These are phyloP conservation scores for Trametes cinnabarina DNA, from an alignment of 768 basidiomycete species.

Conservation along the genomic window DNA sequence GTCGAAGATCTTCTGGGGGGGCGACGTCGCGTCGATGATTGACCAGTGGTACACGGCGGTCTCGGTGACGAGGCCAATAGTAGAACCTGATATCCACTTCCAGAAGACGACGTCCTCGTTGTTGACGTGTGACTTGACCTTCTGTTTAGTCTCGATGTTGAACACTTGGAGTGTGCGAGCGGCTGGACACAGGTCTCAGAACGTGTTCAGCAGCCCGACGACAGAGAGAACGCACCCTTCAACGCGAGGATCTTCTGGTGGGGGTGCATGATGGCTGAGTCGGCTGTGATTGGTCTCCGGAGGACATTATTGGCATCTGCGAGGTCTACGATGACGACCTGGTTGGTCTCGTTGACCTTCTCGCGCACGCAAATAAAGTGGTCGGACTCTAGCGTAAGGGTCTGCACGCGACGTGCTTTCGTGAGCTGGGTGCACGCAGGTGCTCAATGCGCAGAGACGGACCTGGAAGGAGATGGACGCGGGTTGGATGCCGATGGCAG, in stretches of 20 bases:
- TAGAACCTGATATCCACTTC: constrained; percentile 95
- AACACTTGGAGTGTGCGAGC: constrained; percentile 94
- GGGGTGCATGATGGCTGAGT: constrained; percentile 98
- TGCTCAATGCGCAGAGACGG: constrained; percentile 34
- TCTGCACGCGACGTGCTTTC: constrained; percentile 41
- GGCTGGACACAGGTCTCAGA: constrained; percentile 47
- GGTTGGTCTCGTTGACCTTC: constrained; percentile 91
- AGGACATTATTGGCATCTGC: constrained; percentile 96
- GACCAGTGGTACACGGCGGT: constrained; percentile 92
- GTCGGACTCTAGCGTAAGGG: constrained; percentile 94
- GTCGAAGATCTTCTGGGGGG: constrained; percentile 93
- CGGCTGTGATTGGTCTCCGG: constrained; percentile 94
- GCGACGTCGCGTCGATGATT: constrained; percentile 66
- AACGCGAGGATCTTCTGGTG: constrained; percentile 94
- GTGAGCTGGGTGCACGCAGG: neutral
- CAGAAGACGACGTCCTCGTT: constrained; percentile 96
- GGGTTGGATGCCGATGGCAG: constrained; percentile 93
- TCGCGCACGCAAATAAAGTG: constrained; percentile 98
- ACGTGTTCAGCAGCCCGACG: neutral
- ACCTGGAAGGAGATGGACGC: constrained; percentile 97
- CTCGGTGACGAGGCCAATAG: constrained; percentile 95
- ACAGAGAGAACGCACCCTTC: constrained; percentile 56
- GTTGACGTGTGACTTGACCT: constrained; percentile 93
- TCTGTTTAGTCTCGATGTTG: constrained; percentile 96
- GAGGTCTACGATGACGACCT: constrained; percentile 99